A percentile compares a stretch with the other conserved stretches of the same genome.
Evolutionary conservation across 306 rosid species (phyloP).

Genomic region (Datisca glomerata): DNA sequence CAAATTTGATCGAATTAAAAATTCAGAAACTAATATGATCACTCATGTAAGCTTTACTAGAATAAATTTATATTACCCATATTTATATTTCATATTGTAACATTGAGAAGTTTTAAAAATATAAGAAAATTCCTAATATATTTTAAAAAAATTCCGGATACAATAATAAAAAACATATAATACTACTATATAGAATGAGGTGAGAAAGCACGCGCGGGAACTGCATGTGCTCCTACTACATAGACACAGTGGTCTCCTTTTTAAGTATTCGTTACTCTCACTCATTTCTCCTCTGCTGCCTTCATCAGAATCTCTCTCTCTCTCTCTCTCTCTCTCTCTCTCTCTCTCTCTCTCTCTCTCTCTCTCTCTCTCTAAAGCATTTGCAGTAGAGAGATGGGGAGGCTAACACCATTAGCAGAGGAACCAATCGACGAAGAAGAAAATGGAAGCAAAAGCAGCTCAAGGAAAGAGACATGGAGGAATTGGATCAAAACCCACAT

Average conservation of each 20-base stretch:
- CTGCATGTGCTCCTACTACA: neutral
- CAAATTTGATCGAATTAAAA: no score
- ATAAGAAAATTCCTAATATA: no score
- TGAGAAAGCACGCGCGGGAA: slow-evolving; percentile 1
- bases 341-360: neutral
- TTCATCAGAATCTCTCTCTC: neutral
- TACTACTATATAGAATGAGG: no score
- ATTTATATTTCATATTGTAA: no score
- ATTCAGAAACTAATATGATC: no score
- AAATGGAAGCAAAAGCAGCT: slow-evolving; percentile 6
- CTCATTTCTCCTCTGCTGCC: slow-evolving; percentile 3
- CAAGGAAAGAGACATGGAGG: slow-evolving; percentile 61
- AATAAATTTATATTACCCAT: no score
- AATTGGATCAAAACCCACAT: slow-evolving; percentile 80
- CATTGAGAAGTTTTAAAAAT: no score
- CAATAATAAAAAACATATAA: no score
- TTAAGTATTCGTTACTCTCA: slow-evolving; percentile 6
- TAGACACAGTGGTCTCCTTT: neutral
- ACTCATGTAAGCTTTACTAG: no score
- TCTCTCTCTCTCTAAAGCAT: neutral
- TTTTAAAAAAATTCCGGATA: no score
- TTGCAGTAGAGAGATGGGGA: slow-evolving; percentile 38
- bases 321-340: neutral
- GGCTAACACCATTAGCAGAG: slow-evolving; percentile 82
- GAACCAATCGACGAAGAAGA: slow-evolving; percentile 72